Base-by-base conservation (phyloP, 2,329 filamentous ascomycete species). In the Beauveria bassiana region DNA sequence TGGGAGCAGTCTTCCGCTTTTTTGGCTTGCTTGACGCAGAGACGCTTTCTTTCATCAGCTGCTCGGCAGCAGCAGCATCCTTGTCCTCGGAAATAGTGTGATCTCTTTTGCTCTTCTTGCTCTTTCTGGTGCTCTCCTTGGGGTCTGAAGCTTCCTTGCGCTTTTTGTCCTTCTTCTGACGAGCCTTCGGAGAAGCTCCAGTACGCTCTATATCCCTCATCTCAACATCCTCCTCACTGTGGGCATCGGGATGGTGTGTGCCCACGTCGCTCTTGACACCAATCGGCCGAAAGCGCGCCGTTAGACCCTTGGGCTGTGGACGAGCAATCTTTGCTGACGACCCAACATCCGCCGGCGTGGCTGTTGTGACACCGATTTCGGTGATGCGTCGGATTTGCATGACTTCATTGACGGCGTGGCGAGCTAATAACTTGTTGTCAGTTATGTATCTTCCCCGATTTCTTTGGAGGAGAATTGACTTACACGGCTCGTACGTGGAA, bases 371-470 rank as follows among this genome's bases (percentile, higher is more conserved):
- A 67, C 77, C 72, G 22, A 90, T 75, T 47, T 81, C 78, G 7
- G 86, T 80, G 38, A 87, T 79, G 64, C 85, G 84, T 68, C 86
- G 86, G 54, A 91, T 75, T 65, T 88, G 86, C 63, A 91, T 76
- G 5, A 85, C 84, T 61, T 83, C 81, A 50, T 84, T 78, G 63
- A 90, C 76, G 5, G 73, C 69, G 31, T 76, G 77, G 40, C 70
- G 59, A 58, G 67, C 72, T 74, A 24, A 22, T 43, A 18, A 12
- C 24, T 52, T 5, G 31, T 34, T 16, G 63, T 64, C 51, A 68
- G 57, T 26, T n/a, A 51, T 14, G 7, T 14, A 28, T 24, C 18
- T 5, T 4, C 3, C 24, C 4, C 9, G 1, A 9, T 7, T 16
- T 6, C 8, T 4, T n/a, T 16, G 10, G 9, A 3, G 16, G 7